Percentiles rank a stretch among this genome's conserved stretches.
Evolutionary conservation across 495 filamentous ascomycete species (phyloP).

Genomic region (Jackrogersella minutella): DNA sequence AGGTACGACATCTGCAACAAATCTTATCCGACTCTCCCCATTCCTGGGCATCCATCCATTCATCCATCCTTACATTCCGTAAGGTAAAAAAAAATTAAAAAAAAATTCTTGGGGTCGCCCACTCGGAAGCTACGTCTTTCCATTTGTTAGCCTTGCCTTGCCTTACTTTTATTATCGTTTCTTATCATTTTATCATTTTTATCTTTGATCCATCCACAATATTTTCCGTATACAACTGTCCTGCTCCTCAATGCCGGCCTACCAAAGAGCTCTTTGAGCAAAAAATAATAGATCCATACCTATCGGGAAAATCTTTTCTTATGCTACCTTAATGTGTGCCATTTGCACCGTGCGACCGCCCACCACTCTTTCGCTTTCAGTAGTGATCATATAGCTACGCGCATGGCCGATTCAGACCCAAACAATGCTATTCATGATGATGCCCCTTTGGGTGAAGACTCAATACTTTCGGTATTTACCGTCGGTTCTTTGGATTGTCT

Average conservation of each 20-base stretch:
- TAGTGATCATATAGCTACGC: slow-evolving; percentile 43
- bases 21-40: not conserved
- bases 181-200: slow-evolving; percentile 8
- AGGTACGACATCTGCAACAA: not conserved
- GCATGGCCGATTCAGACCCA: slow-evolving; percentile 63
- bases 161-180: slow-evolving; percentile 5
- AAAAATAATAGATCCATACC: slow-evolving; percentile 28
- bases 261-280: slow-evolving; percentile 27
- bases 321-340: slow-evolving; percentile 35
- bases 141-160: slow-evolving; percentile 13
- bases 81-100: too few species aligned
- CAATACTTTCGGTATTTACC: slow-evolving; percentile 59
- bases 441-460: slow-evolving; percentile 56
- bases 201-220: slow-evolving; percentile 18
- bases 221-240: slow-evolving; percentile 26
- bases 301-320: slow-evolving; percentile 28
- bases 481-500: slow-evolving; percentile 3
- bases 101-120: slow-evolving; percentile 7
- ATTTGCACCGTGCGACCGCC: slow-evolving; percentile 38
- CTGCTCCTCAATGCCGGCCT: slow-evolving; percentile 26
- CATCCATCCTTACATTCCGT: too few species aligned
- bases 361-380: slow-evolving; percentile 24
- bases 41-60: too few species aligned
- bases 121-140: slow-evolving; percentile 15
- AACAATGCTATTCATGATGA: slow-evolving; percentile 61